Evolutionary conservation across 106 monocot genomes (phyloP).

Genomic region (Posidonia australis): DNA sequence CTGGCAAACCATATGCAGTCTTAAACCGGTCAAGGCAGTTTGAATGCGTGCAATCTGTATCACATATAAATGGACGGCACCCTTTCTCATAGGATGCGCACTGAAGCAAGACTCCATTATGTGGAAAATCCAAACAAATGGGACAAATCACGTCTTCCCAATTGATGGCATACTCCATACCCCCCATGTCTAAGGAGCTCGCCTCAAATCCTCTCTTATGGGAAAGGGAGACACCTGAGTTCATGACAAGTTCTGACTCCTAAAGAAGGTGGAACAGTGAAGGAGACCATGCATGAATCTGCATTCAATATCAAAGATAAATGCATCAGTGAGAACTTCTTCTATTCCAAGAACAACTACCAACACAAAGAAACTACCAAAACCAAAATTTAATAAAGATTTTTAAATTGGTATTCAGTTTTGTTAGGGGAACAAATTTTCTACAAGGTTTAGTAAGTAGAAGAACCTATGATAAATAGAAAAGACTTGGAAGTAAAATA

Average conservation of each 20-base stretch:
- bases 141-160: constrained; percentile 26
- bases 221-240: background rate
- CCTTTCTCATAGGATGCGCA: constrained; percentile 23
- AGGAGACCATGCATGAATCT: background rate
- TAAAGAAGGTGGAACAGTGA: background rate
- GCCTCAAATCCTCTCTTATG: background rate
- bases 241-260: background rate
- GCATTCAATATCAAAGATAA: background rate
- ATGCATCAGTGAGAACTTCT: background rate
- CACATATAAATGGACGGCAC: constrained; percentile 27
- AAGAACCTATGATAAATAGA: no score
- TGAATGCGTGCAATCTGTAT: constrained; percentile 15
- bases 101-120: constrained; percentile 19
- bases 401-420: no score
- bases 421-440: no score
- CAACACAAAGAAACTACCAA: no score
- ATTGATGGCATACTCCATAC: background rate
- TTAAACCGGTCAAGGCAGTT: constrained; percentile 26
- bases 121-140: constrained; percentile 27
- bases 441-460: no score
- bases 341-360: no score
- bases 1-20: constrained; percentile 11
- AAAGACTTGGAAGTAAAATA: no score
- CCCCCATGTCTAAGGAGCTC: constrained; percentile 6
- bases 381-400: no score